Evolutionary conservation across 2,329 filamentous ascomycete species (phyloP).

Genomic region (Alternaria metachromatica): DNA sequence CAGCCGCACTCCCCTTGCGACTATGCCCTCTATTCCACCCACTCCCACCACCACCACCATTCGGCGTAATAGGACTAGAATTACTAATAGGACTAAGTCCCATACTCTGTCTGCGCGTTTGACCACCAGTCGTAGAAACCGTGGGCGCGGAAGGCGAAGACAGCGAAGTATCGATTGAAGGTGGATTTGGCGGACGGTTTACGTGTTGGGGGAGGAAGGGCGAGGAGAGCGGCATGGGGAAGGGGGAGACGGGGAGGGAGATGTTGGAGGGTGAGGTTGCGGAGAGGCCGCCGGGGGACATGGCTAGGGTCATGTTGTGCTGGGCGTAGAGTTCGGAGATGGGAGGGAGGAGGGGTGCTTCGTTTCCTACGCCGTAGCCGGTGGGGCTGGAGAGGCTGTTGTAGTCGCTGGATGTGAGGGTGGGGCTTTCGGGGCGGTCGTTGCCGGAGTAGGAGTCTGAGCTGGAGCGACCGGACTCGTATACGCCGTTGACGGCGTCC

Average conservation of each 20-base stretch:
- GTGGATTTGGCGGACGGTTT: constrained; percentile 25
- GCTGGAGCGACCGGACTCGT: constrained; percentile 26
- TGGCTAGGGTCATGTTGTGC: constrained; percentile 20
- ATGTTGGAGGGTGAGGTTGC: constrained; percentile 29
- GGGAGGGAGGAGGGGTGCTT: constrained; percentile 26
- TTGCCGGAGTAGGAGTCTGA: constrained; percentile 19
- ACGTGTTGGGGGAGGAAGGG: constrained; percentile 25
- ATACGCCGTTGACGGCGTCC: constrained; percentile 40
- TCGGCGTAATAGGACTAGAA: constrained; percentile 41
- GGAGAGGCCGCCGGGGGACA: constrained; percentile 16
- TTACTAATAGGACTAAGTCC: constrained; percentile 44
- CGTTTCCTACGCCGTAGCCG: constrained; percentile 8
- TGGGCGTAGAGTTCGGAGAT: constrained; percentile 23
- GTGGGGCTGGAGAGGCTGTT: constrained; percentile 36
- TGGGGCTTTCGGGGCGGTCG: constrained; percentile 38
- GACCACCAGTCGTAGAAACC: constrained; percentile 23
- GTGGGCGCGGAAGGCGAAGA: constrained; percentile 32
- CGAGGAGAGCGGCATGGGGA: constrained; percentile 32
- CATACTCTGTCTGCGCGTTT: constrained; percentile 35
- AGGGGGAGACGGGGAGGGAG: constrained; percentile 31
- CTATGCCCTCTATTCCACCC: constrained; percentile 43
- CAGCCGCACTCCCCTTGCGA: constrained; percentile 59
- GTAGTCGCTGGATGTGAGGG: constrained; percentile 40
- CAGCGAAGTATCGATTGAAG: constrained; percentile 32
- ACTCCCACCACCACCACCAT: constrained; percentile 16